These are phyloP conservation scores for Pichia paraexigua DNA, from an alignment of 805 yeast species.

Conservation along the genomic window DNA sequence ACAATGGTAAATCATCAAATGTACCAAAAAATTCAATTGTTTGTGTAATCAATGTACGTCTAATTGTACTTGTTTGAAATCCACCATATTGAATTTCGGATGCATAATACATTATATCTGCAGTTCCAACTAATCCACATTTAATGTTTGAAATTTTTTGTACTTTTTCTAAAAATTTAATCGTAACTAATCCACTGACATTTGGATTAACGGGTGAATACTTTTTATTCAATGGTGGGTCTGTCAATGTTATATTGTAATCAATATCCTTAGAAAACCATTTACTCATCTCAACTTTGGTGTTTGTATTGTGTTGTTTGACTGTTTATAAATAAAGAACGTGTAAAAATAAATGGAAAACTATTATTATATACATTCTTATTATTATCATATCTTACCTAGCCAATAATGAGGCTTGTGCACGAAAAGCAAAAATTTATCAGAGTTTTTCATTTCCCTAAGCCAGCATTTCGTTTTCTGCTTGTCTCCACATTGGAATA, in stretches of 20 bases:
- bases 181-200: not conserved
- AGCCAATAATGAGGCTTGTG: no score
- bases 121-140: conserved; percentile 5
- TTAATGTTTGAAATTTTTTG: not conserved
- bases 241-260: not conserved
- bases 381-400: no score
- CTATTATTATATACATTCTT: no score
- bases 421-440: no score
- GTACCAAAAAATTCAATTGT: not conserved
- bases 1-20: not conserved
- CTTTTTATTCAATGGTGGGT: conserved; percentile 3
- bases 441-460: no score
- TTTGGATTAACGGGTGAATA: conserved; percentile 4
- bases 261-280: conserved; percentile 1
- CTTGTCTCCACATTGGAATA: no score
- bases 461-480: no score
- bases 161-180: conserved; percentile 1
- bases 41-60: not conserved
- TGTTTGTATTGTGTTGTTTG: no score
- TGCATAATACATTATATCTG: not conserved
- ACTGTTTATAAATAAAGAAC: no score
- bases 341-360: no score
- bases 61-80: not conserved
- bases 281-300: conserved; percentile 2
- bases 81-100: not conserved